Evolutionary conservation across 176 grass and related monocot genomes (phyloP).

Genomic region (Alopecurus myosuroides): DNA sequence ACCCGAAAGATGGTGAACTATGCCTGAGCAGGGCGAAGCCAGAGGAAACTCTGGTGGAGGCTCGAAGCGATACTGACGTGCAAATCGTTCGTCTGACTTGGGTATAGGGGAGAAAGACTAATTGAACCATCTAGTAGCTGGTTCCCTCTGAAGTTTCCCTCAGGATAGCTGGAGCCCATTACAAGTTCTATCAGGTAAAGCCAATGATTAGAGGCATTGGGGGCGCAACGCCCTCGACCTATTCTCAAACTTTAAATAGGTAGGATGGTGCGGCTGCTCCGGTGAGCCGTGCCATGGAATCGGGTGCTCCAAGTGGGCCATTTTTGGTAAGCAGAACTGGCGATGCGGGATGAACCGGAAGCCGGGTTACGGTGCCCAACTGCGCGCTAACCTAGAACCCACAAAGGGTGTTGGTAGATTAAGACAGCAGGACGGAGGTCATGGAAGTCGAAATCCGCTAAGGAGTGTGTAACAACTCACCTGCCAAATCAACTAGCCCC

Average conservation of each 20-base stretch:
- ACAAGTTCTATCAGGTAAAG: conserved; percentile 75
- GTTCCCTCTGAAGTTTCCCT: conserved; percentile 78
- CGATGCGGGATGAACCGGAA: conserved; percentile 42
- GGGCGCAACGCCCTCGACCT: conserved; percentile 73
- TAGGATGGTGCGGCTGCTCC: conserved; percentile 48
- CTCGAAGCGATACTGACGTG: conserved; percentile 59
- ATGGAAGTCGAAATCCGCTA: conserved; percentile 56
- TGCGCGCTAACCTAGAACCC: conserved; percentile 42
- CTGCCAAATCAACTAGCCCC: conserved; percentile 79
- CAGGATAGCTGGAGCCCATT: conserved; percentile 58
- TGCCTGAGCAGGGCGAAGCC: conserved; percentile 57
- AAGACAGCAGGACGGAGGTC: conserved; percentile 24
- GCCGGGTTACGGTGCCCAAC: conserved; percentile 26
- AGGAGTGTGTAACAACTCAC: conserved; percentile 84
- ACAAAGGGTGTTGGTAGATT: conserved; percentile 62
- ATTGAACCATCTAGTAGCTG: conserved; percentile 66
- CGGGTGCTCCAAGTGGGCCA: conserved; percentile 48
- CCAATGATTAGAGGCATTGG: conserved; percentile 80
- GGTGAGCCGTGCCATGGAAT: conserved; percentile 35
- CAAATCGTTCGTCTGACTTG: conserved; percentile 50
- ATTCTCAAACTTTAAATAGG: conserved; percentile 95
- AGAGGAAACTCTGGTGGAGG: conserved; percentile 74
- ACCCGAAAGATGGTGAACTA: conserved; percentile 68
- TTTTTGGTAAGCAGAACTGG: conserved; percentile 54
- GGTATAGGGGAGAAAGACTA: conserved; percentile 57